These are phyloP conservation scores for Chaetomium cochliodes DNA, from an alignment of 495 filamentous ascomycete genomes.

Conservation along the genomic window DNA sequence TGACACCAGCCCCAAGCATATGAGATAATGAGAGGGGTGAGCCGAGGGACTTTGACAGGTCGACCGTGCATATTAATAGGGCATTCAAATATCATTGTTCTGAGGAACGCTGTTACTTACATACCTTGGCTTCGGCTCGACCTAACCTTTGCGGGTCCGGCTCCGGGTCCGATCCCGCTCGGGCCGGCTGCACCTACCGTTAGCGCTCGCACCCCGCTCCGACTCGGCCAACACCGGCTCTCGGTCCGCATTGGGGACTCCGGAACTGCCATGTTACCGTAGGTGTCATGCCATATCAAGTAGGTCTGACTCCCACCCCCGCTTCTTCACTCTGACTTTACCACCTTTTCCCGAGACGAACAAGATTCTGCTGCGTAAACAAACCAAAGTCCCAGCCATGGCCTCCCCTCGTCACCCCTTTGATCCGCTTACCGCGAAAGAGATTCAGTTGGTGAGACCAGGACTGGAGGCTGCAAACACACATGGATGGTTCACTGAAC, in stretches of 20 bases:
- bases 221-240: slow-evolving; percentile 15
- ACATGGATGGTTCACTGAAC: not conserved
- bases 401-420: slow-evolving; percentile 4
- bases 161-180: slow-evolving; percentile 8
- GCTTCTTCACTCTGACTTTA: too few relatives aligned
- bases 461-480: not conserved
- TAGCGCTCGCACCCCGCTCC: slow-evolving; percentile 14
- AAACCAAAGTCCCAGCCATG: not conserved
- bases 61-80: too few relatives aligned
- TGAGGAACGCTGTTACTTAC: too few relatives aligned
- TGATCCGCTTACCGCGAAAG: slow-evolving; percentile 8
- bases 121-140: slow-evolving; percentile 7
- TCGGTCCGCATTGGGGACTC: not conserved
- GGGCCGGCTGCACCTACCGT: slow-evolving; percentile 6
- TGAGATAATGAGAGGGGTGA: too few relatives aligned
- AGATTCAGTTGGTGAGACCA: slow-evolving; percentile 15
- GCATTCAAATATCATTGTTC: not conserved
- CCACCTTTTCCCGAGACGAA: not conserved
- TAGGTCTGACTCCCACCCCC: too few relatives aligned
- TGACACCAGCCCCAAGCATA: too few relatives aligned
- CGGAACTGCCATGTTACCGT: too few relatives aligned
- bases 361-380: not conserved
- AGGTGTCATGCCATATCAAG: too few relatives aligned
- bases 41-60: too few relatives aligned
- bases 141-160: slow-evolving; percentile 11